Evolutionary conservation across 352 stramenopile genomes (phyloP), one percentile per base, ranked within the genome.

Genomic region (Globisporangium viniferum): DNA sequence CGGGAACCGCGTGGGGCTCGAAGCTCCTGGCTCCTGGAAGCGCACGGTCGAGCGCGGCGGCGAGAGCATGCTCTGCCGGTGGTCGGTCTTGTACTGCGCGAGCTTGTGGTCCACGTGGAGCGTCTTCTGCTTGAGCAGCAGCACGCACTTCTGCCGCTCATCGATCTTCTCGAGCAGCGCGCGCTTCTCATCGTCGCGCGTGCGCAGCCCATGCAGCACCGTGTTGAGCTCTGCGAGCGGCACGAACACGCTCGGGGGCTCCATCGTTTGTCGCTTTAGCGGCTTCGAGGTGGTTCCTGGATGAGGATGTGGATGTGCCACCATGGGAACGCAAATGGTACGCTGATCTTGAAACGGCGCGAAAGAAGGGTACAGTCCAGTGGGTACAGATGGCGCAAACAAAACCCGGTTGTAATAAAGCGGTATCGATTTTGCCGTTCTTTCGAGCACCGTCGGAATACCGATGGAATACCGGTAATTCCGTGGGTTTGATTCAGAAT

Each of bases 91-190:
- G 72, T 81, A 81, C 66, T 83, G 74, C 49, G 68, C 70, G 20
- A 88, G 78, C 60, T 71, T 77, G 24, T 78, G 72, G 66, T 90
- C 79, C n/a, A 88, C 60, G 0, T 81, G 73, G 9, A 66, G 63
- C 0, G 74, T 82, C 59, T 77, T 77, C 58, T 72, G 74, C 53
- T 72, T 74, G 62, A 90, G 67, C 29, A 77, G 53, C 29, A 70
- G 61, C 51, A 80, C 71, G 7, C 76, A 78, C 66, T 82, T 69
- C 41, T 59, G 73, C 36, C 64, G 78, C 55, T 80, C 79, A 12
- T 78, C 74, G 24, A 90, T 41, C 36, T 75, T 72, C 33, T 70
- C 49, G 6, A 74, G 62, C 31, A 90, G 67, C 54, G 41, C 70
- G 15, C 74, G 68, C 66, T 80, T 77, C 29, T 90, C 79, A 1